Base-by-base conservation (phyloP, 106 monocot genomes). In the Gastrodia elata region DNA sequence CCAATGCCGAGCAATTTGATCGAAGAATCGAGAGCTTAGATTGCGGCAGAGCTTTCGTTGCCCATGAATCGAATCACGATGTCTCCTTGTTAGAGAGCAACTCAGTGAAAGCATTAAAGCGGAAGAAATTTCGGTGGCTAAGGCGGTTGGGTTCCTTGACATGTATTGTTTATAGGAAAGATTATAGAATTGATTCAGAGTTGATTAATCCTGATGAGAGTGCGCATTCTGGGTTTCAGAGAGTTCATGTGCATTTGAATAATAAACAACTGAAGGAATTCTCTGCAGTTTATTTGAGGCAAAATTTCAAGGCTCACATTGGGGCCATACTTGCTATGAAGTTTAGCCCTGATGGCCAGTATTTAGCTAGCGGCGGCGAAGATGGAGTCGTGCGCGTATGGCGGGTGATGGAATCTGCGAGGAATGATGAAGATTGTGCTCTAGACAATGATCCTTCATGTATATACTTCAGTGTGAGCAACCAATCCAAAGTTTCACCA, bases 341-440 rank as follows among this genome's bases (percentile, higher is more conserved):
- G 39, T 94, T 91, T 71, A 91, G 91, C 46, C 82, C 82, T 56
- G 83, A 80, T 74, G 90, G 90, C 0, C 38, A 61, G 67, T 86
- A 78, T 74, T 52, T 94, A 57, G 94, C 94, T 11, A 94, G 81
- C 59, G 94, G 94, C 2, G 90, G 94, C 3, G 91, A 91, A 76
- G 90, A 91, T 71, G 84, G 90, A 32, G 77, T 91, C 65, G 83
- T 94, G 38, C 77, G 87, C 38, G 82, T 94, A 0, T 94, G 94
- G 94, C 34, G 41, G 56, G 81, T 88, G 69, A 68, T 65, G 57
- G 78, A 82, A 71, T 71, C 64, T 3, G 73, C 76, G 25, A 68
- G 78, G 69, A 55, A 37, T 15, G 43, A 41, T 16, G 79, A 67
- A 8, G 52, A 48, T 65, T 79, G 71, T 44, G 59, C 83, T 38